Base-by-base conservation (phyloP, 2,329 filamentous ascomycete species). In the Aspergillus neotritici region DNA sequence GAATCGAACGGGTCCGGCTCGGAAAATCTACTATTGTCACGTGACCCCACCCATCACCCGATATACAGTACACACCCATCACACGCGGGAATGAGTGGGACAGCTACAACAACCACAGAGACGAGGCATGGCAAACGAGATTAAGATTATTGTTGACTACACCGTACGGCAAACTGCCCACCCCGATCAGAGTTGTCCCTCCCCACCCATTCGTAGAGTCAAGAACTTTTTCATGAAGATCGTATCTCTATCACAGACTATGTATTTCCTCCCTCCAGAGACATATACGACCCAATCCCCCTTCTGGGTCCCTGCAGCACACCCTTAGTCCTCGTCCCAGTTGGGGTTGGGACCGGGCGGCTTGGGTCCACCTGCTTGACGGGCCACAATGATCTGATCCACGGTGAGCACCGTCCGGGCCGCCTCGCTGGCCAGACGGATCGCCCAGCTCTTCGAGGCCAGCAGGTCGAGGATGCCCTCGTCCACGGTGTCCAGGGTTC, bases 301-400 rank as follows among this genome's bases (percentile, higher is more conserved):
- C 36, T 46, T n/a, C n/a, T 37, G 16, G 34, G 49, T 47, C 46
- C 37, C 37, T 39, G 38, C 15, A 44, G 38, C 33, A 40, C 46
- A 37, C 28, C 50, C 56, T 62, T 68, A 75, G 61, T 85, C 82
- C 60, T 84, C 79, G 65, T 84, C 82, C 82, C 82, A 83, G 62
- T 80, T 80, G 35, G 90, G 85, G 71, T 96, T 96, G 55, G 89
- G 93, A 36, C 86, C 90, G 25, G 93, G 93, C 44, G 91, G 91
- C 78, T 98, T 98, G 15, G 94, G 93, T 31, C 93, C 93, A 63
- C 93, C 93, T 37, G 94, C 93, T 73, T 97, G 93, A 72, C 91
- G 83, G 51, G 94, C 90, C 45, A 98, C 93, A 64, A 98, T 98
- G 63, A 98, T 98, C 73, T 98, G 94, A 70, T 98, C 93, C 31